These are phyloP conservation scores for Vitis cinerea DNA, from an alignment of 164 flowering plant species.

Conservation along the genomic window DNA sequence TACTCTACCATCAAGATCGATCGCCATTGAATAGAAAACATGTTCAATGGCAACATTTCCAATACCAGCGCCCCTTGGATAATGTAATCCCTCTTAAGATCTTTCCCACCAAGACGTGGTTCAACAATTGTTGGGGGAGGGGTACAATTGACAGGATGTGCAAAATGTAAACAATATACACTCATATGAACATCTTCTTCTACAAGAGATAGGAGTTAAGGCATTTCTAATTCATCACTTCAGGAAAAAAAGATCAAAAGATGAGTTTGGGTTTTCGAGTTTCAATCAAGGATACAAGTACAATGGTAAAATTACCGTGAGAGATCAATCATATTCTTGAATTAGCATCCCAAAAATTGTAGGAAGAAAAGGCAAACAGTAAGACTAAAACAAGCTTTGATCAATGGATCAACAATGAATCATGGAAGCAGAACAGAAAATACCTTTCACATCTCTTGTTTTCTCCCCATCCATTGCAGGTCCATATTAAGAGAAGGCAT, in stretches of 20 bases:
- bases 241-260: no score
- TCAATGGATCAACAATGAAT: constrained; percentile 5
- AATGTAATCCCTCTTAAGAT: no score
- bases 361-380: constrained; percentile 11
- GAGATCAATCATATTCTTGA: constrained; percentile 1
- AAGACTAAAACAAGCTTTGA: constrained; percentile 4
- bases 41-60: no score
- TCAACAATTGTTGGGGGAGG: no score
- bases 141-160: no score
- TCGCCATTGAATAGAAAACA: no score
- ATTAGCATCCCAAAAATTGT: constrained; percentile 6
- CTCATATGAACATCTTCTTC: background rate
- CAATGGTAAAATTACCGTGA: background rate
- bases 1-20: no score
- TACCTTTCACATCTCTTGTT: constrained; percentile 25
- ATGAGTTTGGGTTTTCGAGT: background rate
- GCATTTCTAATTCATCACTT: no score
- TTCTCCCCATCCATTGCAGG: constrained; percentile 41
- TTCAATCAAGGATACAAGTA: background rate
- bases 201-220: background rate
- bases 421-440: constrained; percentile 12
- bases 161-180: no score
- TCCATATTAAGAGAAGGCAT: constrained; percentile 32
- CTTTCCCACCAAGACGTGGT: no score
- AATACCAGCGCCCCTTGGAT: no score